Evolutionary conservation across 2,329 filamentous ascomycete genomes (phyloP).

Genomic region (Ophiostoma angusticollis): DNA sequence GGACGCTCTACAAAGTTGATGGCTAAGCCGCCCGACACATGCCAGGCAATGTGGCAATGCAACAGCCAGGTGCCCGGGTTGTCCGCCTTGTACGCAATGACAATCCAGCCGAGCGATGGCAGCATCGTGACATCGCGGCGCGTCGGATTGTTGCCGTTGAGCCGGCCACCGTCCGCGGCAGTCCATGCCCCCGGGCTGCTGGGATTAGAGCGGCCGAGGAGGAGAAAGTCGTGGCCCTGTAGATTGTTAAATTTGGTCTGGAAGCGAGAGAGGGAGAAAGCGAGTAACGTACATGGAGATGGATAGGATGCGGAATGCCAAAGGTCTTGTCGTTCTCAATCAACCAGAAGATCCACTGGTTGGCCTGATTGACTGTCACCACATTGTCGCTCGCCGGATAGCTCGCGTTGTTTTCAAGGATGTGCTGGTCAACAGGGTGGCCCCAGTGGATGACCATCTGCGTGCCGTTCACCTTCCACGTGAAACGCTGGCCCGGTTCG

Average conservation of each 20-base stretch:
- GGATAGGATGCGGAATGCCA: conserved; percentile 13
- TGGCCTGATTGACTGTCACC: conserved; percentile 11
- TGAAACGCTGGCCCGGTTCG: conserved; percentile 21
- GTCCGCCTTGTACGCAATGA: conserved; percentile 32
- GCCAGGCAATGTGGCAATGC: conserved; percentile 37
- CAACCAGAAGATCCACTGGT: conserved; percentile 13
- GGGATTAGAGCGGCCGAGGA: conserved; percentile 15
- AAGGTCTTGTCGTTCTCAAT: conserved; percentile 10
- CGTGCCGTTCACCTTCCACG: conserved; percentile 18
- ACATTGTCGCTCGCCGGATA: conserved; percentile 4
- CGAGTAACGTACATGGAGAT: conserved; percentile 13
- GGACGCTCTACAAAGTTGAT: conserved; percentile 33
- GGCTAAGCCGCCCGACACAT: conserved; percentile 32
- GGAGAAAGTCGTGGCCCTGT: conserved; percentile 19
- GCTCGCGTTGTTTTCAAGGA: conserved; percentile 16
- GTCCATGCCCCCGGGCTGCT: conserved; percentile 7
- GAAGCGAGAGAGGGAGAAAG: neutral
- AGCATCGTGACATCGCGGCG: conserved; percentile 32
- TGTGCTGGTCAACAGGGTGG: conserved; percentile 23
- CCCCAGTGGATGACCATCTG: conserved; percentile 24
- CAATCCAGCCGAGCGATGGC: conserved; percentile 28
- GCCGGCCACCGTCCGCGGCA: conserved; percentile 11
- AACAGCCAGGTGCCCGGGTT: conserved; percentile 36
- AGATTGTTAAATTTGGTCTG: no score
- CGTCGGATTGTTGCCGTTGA: conserved; percentile 27